Evolutionary conservation across 2,329 filamentous ascomycete species (phyloP).

Genomic region (Sphaerulina populicola): DNA sequence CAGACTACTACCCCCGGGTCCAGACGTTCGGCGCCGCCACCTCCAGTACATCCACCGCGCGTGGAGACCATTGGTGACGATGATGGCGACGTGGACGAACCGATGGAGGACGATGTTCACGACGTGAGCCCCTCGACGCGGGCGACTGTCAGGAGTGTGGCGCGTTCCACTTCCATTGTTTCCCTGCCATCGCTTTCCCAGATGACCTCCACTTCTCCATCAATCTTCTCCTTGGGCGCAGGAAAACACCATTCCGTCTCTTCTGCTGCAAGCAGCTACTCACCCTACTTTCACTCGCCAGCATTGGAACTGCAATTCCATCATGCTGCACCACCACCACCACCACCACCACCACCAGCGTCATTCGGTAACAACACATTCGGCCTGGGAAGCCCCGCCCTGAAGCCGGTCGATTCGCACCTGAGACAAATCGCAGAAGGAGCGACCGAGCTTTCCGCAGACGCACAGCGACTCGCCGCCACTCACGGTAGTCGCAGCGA

Average conservation of each 20-base stretch:
- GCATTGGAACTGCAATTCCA: conserved; percentile 46
- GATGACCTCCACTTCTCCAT: conserved; percentile 26
- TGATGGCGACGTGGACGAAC: conserved; percentile 44
- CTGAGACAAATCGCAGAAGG: conserved; percentile 26
- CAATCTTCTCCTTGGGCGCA: conserved; percentile 24
- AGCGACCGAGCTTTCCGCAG: conserved; percentile 20
- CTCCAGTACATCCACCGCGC: conserved; percentile 1
- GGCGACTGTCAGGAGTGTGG: conserved; percentile 14
- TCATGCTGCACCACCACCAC: conserved; percentile 20
- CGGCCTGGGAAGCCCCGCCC: conserved; percentile 35
- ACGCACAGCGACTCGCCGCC: conserved; percentile 19
- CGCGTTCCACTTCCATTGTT: conserved; percentile 26
- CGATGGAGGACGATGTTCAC: conserved; percentile 48
- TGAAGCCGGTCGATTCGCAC: conserved; percentile 49
- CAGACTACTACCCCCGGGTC: conserved; percentile 32
- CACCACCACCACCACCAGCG: conserved; percentile 12
- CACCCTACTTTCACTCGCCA: conserved; percentile 40
- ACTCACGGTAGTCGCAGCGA: conserved; percentile 21
- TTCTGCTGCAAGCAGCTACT: conserved; percentile 33
- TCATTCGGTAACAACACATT: conserved; percentile 17
- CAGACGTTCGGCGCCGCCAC: conserved; percentile 17
- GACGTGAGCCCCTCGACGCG: conserved; percentile 30
- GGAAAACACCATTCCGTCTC: conserved; percentile 34
- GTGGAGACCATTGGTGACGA: conserved; percentile 35
- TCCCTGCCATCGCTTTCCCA: conserved; percentile 34